These are phyloP conservation scores for Boletus edulis DNA, from an alignment of 768 basidiomycete species.

Conservation along the genomic window DNA sequence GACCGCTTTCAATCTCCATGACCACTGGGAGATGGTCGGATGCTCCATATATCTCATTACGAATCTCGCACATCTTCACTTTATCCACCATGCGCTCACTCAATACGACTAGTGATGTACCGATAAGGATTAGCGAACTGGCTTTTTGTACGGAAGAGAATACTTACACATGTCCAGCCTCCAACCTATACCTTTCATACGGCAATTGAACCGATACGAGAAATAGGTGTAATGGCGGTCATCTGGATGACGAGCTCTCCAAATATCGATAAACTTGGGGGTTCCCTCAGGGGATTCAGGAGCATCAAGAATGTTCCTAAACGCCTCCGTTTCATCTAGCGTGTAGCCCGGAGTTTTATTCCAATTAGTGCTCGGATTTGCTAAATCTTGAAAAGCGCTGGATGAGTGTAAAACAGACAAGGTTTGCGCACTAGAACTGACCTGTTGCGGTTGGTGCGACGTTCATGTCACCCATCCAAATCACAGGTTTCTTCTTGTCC, in stretches of 20 bases:
- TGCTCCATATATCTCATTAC: conserved; percentile 82
- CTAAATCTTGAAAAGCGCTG: conserved; percentile 47
- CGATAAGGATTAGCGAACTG: neutral
- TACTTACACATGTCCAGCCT: conserved; percentile 78
- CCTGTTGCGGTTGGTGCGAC: conserved; percentile 78
- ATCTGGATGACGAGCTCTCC: conserved; percentile 69
- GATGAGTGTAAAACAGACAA: neutral
- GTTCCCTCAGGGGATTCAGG: conserved; percentile 35
- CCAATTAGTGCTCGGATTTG: conserved; percentile 74
- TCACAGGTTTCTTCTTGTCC: conserved; percentile 77
- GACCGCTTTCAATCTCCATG: conserved; percentile 61
- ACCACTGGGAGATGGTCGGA: conserved; percentile 85
- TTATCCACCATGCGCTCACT: conserved; percentile 65
- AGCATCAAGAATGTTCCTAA: conserved; percentile 62
- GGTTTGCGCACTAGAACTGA: conserved; percentile 22
- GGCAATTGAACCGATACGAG: conserved; percentile 78
- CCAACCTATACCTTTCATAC: conserved; percentile 83
- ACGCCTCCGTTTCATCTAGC: conserved; percentile 74
- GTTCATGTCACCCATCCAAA: conserved; percentile 88
- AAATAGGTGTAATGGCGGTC: conserved; percentile 83
- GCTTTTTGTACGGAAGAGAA: conserved; percentile 5
- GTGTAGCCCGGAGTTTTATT: conserved; percentile 89
- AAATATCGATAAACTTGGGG: conserved; percentile 70
- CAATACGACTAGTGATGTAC: conserved; percentile 55
- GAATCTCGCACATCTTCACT: conserved; percentile 82